Evolutionary conservation across 169 alveolate genomes (phyloP), one percentile per base, ranked within the genome.

Genomic region (Plasmodium gallinaceum): DNA sequence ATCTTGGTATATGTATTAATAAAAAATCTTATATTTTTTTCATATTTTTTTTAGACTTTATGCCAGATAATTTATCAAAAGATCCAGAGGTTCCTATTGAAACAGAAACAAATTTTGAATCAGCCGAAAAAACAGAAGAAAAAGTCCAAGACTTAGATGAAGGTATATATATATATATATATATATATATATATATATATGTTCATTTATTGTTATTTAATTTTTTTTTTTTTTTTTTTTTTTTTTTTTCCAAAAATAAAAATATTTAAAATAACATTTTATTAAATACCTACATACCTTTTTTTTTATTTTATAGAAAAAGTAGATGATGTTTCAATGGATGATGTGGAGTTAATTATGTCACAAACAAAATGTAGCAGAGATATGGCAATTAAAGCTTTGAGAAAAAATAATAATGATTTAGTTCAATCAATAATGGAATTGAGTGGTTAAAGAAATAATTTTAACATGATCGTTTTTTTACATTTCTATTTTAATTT

Each of bases 311-410:
- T 76, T 26, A 95, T 95, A 37, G 95, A 94, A 57, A 93, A 95
- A 48, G 76, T 96, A 43, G 94, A 72, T 43, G 90, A 78, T 54
- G 90, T 65, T 46, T 62, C 90, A 20, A 78, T 60, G 74, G 78
- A 78, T 54, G 97, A 97, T 85, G 96, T 97, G 20, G 97, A 95
- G 62, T 96, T 96, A 93, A 98, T 97, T 32, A 95, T 97, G 96
- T 91, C 95, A 12, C 98, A 97, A 92, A 94, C 96, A 61, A 95
- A 96, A 51, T 95, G 98, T 89, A 88, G 97, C 68, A 95, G 97
- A 89, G 96, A 93, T 52, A 92, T 93, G 90, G 99, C 99, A 42
- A 93, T 95, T 18, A 92, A 93, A 88, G 98, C 97, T 14, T 95
- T 97, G 16, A 92, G 94, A 65, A 95, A 94, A 71, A 75, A 97